phyloP scores from a whole-genome alignment of 257 asterid genomes.

The Perilla frutescens region DNA sequence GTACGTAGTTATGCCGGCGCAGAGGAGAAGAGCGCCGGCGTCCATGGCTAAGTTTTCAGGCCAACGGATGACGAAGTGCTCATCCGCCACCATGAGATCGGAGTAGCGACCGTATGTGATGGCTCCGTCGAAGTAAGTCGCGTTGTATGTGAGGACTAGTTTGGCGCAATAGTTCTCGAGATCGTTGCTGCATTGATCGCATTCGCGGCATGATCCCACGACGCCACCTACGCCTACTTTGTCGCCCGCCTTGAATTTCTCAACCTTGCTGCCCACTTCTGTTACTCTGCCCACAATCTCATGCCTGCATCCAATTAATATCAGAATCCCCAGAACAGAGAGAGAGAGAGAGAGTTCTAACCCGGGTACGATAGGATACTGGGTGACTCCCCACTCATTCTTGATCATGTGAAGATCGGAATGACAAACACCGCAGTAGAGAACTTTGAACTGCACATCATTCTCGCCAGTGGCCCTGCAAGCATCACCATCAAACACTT shows the following conservation, averaged over 20 bases:
- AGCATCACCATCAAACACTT: neutral
- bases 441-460: conserved; percentile 53
- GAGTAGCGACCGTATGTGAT: conserved; percentile 57
- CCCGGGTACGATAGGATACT: conserved; percentile 52
- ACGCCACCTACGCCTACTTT: conserved; percentile 61
- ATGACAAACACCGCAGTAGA: conserved; percentile 58
- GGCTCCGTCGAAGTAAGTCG: conserved; percentile 36
- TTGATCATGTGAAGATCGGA: conserved; percentile 52
- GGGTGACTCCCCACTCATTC: conserved; percentile 53
- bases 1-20: conserved; percentile 58
- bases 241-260: conserved; percentile 51
- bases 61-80: conserved; percentile 48
- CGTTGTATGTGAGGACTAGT: conserved; percentile 29
- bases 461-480: conserved; percentile 49
- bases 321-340: neutral
- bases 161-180: conserved; percentile 53
- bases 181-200: conserved; percentile 42
- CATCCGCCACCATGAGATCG: conserved; percentile 45
- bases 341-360: neutral
- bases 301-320: conserved; percentile 34
- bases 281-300: conserved; percentile 62
- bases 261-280: conserved; percentile 53
- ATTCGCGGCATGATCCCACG: conserved; percentile 52
- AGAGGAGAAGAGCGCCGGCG: conserved; percentile 46
- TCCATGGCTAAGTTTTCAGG: conserved; percentile 51